Evolutionary conservation across 2,329 filamentous ascomycete species (phyloP).

Genomic region (Neobulgaria alba): DNA sequence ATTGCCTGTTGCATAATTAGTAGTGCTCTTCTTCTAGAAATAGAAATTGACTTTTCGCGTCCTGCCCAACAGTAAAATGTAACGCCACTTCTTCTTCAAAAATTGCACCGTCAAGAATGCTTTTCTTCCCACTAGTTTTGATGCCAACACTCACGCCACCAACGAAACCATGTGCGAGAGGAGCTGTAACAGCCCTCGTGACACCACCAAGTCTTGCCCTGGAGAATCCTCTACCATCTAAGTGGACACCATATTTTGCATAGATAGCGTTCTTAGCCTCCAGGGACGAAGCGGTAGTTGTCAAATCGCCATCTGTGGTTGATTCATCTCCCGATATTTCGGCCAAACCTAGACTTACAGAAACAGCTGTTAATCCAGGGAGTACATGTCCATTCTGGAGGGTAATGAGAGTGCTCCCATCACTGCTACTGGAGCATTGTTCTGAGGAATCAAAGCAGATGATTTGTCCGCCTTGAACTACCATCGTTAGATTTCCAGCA

Average conservation of each 20-base stretch:
- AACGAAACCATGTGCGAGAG: conserved; percentile 28
- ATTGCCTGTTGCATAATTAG: conserved; percentile 7
- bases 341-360: conserved; percentile 38
- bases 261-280: conserved; percentile 29
- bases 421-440: conserved; percentile 25
- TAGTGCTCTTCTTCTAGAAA: neutral
- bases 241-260: conserved; percentile 34
- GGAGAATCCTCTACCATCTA: conserved; percentile 34
- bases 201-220: conserved; percentile 37
- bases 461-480: conserved; percentile 34
- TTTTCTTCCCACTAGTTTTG: conserved; percentile 31
- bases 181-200: conserved; percentile 35
- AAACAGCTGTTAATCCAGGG: conserved; percentile 41
- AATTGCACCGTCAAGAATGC: conserved; percentile 34
- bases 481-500: conserved; percentile 29
- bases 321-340: conserved; percentile 38
- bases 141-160: conserved; percentile 37
- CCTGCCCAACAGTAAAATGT: conserved; percentile 33
- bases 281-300: conserved; percentile 19
- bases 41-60: conserved; percentile 25
- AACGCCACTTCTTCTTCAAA: conserved; percentile 36
- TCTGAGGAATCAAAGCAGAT: conserved; percentile 31
- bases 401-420: conserved; percentile 25
- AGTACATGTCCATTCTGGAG: conserved; percentile 40
- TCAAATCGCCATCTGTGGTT: conserved; percentile 39